phyloP scores from a whole-genome alignment of 1,284 basidiomycete species.

The Sanghuangporus weigelae region DNA sequence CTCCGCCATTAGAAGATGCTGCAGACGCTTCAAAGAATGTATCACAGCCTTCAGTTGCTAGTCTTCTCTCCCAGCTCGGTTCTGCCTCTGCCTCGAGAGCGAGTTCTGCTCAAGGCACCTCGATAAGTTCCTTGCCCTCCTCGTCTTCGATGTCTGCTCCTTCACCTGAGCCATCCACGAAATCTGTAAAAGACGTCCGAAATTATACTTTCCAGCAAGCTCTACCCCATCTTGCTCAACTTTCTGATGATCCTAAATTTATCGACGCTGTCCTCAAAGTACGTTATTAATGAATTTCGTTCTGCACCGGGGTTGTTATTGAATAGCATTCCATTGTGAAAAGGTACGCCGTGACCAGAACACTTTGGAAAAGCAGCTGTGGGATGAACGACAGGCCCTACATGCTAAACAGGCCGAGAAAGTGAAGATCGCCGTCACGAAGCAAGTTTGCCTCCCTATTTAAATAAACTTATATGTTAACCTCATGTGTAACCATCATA shows the following conservation, averaged over 20 bases:
- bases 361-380: slow-evolving; percentile 56
- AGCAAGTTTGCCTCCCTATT: slow-evolving; percentile 37
- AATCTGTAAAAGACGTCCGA: slow-evolving; percentile 34
- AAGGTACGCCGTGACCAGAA: slow-evolving; percentile 63
- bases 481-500: slow-evolving; percentile 24
- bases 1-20: not conserved
- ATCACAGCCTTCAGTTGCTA: slow-evolving; percentile 42
- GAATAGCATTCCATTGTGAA: not conserved
- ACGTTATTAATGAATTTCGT: slow-evolving; percentile 18
- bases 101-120: not conserved
- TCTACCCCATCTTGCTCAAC: slow-evolving; percentile 47
- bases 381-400: slow-evolving; percentile 56
- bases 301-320: not conserved
- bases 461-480: not conserved
- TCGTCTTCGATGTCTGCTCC: not conserved
- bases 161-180: not conserved
- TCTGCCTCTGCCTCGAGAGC: slow-evolving; percentile 20
- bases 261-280: slow-evolving; percentile 45
- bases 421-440: slow-evolving; percentile 56
- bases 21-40: not conserved
- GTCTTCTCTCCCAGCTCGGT: slow-evolving; percentile 62
- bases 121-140: not conserved
- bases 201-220: slow-evolving; percentile 59
- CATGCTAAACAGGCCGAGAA: slow-evolving; percentile 61
- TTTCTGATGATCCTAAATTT: slow-evolving; percentile 48